These are phyloP conservation scores for Fusarium tuaranense DNA, from an alignment of 2,329 filamentous ascomycete genomes.

Conservation along the genomic window DNA sequence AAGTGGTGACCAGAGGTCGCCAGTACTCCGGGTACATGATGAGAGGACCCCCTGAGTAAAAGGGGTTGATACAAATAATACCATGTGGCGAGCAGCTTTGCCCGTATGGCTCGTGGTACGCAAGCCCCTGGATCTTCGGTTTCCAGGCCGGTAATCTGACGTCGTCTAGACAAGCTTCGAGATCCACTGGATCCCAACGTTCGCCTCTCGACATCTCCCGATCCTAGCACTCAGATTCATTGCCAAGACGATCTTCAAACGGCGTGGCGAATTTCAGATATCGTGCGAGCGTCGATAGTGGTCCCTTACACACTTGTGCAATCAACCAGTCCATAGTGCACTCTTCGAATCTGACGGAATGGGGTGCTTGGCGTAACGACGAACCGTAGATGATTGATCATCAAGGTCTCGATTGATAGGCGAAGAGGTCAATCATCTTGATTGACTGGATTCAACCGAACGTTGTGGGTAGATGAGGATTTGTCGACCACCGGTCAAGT, in stretches of 20 bases:
- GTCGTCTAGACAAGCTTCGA: not conserved
- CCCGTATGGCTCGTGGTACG: not conserved
- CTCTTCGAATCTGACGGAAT: not conserved
- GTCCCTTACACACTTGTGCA: not conserved
- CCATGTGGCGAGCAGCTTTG: not conserved
- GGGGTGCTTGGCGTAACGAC: not conserved
- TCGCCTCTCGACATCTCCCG: not conserved
- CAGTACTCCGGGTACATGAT: constrained; percentile 48
- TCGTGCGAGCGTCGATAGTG: not conserved
- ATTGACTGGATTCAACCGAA: not conserved
- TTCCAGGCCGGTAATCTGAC: not conserved
- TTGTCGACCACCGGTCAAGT: not conserved
- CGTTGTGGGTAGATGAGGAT: not conserved
- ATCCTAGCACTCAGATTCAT: not conserved
- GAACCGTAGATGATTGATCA: not conserved
- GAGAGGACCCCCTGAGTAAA: constrained; percentile 13
- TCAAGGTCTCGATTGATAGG: not conserved
- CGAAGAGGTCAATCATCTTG: not conserved
- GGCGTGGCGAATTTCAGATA: not conserved
- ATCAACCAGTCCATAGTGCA: not conserved
- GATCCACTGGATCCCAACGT: not conserved
- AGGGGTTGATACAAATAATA: not conserved
- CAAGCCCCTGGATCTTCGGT: not conserved
- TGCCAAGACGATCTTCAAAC: not conserved
- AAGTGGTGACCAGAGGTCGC: constrained; percentile 44